Percentiles rank a stretch among this genome's conserved stretches.
Evolutionary conservation across 2,329 filamentous ascomycete genomes (phyloP).

Genomic region (Thermoascus crustaceus): DNA sequence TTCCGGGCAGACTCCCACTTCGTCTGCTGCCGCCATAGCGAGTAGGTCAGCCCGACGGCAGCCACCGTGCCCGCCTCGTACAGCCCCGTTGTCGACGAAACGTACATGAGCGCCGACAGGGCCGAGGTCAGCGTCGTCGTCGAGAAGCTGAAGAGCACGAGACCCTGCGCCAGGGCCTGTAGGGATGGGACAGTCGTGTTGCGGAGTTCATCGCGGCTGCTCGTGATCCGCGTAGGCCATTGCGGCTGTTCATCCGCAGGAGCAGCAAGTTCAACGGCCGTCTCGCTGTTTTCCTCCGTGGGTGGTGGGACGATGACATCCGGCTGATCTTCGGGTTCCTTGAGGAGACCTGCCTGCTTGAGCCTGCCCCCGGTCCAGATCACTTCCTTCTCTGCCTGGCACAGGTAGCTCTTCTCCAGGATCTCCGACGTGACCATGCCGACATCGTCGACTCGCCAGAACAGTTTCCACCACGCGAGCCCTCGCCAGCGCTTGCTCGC

Average conservation of each 20-base stretch:
- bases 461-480: slow-evolving; percentile 87
- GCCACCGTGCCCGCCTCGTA: slow-evolving; percentile 55
- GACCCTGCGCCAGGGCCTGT: slow-evolving; percentile 63
- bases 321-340: slow-evolving; percentile 14
- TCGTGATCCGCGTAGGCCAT: slow-evolving; percentile 69
- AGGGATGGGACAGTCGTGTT: slow-evolving; percentile 61
- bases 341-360: slow-evolving; percentile 51
- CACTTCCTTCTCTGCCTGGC: slow-evolving; percentile 68
- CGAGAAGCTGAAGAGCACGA: slow-evolving; percentile 66
- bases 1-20: slow-evolving; percentile 49
- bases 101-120: slow-evolving; percentile 48
- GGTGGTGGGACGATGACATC: slow-evolving; percentile 1
- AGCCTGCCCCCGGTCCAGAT: slow-evolving; percentile 76
- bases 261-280: slow-evolving; percentile 4
- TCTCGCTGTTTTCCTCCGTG: slow-evolving; percentile 12
- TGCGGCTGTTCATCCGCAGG: slow-evolving; percentile 21
- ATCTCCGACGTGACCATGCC: slow-evolving; percentile 74
- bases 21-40: slow-evolving; percentile 50
- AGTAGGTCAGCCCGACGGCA: slow-evolving; percentile 51
- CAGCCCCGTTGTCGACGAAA: slow-evolving; percentile 43
- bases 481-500: slow-evolving; percentile 67
- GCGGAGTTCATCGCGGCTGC: slow-evolving; percentile 59
- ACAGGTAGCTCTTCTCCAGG: slow-evolving; percentile 66
- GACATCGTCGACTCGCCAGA: slow-evolving; percentile 91
- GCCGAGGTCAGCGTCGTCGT: slow-evolving; percentile 58